Percentiles rank a stretch among this genome's conserved stretches.
Conservation (phyloP, 2,329 filamentous ascomycete genomes). For the Bertia moriformis region DNA sequence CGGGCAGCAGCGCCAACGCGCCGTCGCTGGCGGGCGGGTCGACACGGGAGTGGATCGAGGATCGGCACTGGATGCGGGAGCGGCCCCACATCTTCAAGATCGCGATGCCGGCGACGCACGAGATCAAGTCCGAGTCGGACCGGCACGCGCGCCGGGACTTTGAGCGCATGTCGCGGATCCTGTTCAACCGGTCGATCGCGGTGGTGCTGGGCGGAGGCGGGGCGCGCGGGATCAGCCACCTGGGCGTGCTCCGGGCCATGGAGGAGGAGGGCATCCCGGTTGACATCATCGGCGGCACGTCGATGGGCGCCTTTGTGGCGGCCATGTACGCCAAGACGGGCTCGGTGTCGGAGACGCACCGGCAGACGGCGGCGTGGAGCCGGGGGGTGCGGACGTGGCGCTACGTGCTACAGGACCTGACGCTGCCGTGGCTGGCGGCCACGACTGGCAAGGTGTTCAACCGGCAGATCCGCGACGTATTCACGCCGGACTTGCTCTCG, state of each 20-base stretch:
- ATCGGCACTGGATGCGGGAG: not conserved
- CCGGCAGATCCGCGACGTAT: not conserved
- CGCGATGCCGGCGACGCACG: not conserved
- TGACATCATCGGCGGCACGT: not conserved
- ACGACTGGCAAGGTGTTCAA: not conserved
- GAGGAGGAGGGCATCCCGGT: not conserved
- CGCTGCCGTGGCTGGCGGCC: not conserved
- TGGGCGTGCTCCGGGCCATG: not conserved
- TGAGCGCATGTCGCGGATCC: not conserved
- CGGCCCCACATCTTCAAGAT: not conserved
- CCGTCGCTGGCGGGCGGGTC: not conserved
- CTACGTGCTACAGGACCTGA: not conserved
- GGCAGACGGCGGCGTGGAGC: not conserved
- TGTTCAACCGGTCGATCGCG: not conserved
- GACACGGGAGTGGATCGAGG: not conserved
- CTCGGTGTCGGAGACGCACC: not conserved
- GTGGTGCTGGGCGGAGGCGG: not conserved
- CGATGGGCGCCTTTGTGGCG: not conserved
- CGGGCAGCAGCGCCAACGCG: no score
- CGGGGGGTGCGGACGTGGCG: not conserved
- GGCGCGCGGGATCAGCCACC: not conserved
- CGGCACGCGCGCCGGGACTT: not conserved
- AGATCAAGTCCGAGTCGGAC: not conserved
- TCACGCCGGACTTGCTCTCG: not conserved
- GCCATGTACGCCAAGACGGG: not conserved